phyloP scores from a whole-genome alignment of 192 early-diverging fungal species.

The Mortierella antarctica region DNA sequence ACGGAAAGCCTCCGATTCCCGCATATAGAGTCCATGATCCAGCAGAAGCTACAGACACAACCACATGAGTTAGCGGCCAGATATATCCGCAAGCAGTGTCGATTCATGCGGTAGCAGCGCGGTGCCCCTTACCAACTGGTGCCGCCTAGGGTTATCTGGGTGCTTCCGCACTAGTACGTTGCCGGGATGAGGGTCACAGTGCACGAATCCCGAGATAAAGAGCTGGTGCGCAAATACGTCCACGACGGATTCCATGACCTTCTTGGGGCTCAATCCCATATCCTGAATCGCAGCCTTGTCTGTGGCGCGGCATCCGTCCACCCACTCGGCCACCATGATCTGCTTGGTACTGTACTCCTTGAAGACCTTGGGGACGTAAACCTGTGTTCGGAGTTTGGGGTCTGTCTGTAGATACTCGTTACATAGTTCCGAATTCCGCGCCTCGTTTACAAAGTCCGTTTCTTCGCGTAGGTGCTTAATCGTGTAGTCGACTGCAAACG shows the following conservation, averaged over 20 bases:
- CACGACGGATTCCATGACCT: slow-evolving; percentile 79
- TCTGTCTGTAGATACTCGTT: slow-evolving; percentile 62
- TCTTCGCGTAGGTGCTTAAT: slow-evolving; percentile 80
- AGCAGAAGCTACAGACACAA: slow-evolving; percentile 70
- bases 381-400: slow-evolving; percentile 54
- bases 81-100: neutral
- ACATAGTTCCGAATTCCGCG: slow-evolving; percentile 78
- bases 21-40: slow-evolving; percentile 94
- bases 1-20: slow-evolving; percentile 74
- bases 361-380: slow-evolving; percentile 84
- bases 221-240: slow-evolving; percentile 90
- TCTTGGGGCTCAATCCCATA: slow-evolving; percentile 31
- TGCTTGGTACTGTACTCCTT: slow-evolving; percentile 74
- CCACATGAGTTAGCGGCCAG: neutral
- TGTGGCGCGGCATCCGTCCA: slow-evolving; percentile 81
- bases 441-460: slow-evolving; percentile 92
- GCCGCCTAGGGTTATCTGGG: slow-evolving; percentile 57
- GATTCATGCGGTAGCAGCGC: neutral
- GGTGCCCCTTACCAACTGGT: slow-evolving; percentile 49
- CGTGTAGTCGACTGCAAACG: slow-evolving; percentile 82
- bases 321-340: slow-evolving; percentile 91
- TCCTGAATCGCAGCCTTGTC: slow-evolving; percentile 63
- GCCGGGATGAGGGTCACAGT: slow-evolving; percentile 89
- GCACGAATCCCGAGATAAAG: slow-evolving; percentile 87
- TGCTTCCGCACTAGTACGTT: slow-evolving; percentile 84